Evolutionary conservation across 306 rosid genomes (phyloP).

Genomic region (Astragalus membranaceus): DNA sequence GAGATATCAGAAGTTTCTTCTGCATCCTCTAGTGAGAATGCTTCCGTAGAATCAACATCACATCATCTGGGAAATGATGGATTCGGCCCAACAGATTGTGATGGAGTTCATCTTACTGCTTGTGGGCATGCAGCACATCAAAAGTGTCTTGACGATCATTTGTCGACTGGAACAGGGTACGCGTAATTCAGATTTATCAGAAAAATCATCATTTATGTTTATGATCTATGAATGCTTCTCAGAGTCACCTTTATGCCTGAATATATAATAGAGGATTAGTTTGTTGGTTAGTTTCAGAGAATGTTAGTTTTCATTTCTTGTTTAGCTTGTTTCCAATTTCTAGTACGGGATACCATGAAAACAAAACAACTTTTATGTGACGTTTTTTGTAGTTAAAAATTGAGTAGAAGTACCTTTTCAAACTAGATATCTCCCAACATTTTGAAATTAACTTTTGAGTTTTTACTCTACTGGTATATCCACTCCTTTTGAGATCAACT

Average conservation of each 20-base stretch:
- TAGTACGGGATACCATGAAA: neutral
- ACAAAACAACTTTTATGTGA: neutral
- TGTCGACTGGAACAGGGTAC: slow-evolving; percentile 85
- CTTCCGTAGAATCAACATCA: slow-evolving; percentile 40
- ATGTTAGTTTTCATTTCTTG: neutral
- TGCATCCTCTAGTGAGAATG: slow-evolving; percentile 41
- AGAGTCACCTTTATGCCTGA: neutral
- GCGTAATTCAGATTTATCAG: neutral
- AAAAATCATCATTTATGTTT: neutral
- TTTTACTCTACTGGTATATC: neutral
- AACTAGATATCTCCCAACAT: neutral
- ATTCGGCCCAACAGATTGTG: slow-evolving; percentile 76
- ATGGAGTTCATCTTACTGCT: slow-evolving; percentile 86
- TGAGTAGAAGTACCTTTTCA: neutral
- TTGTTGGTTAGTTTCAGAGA: neutral
- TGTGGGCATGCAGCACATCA: slow-evolving; percentile 99
- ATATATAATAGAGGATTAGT: neutral
- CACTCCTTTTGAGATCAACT: neutral
- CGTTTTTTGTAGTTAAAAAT: neutral
- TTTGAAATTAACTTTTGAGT: neutral
- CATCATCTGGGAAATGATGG: slow-evolving; percentile 44
- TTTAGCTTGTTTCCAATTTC: neutral
- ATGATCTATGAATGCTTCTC: neutral
- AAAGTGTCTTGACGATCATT: slow-evolving; percentile 79
- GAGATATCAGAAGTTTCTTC: slow-evolving; percentile 47